These are phyloP conservation scores for Xerocomus cyaneibrunnescens DNA, from an alignment of 1,284 basidiomycete species.

Conservation along the genomic window DNA sequence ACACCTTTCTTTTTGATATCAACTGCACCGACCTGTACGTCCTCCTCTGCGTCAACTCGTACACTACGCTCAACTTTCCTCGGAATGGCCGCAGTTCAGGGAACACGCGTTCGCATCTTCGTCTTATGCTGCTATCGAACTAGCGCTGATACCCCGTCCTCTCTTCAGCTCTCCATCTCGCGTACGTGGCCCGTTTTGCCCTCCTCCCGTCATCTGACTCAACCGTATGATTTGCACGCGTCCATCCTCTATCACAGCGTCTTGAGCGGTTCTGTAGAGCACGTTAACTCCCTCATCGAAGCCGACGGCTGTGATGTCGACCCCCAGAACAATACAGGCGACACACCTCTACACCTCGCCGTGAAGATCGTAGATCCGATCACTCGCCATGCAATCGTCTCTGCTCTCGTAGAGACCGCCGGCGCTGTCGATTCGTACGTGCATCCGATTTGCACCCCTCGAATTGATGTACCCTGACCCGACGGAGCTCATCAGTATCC, in stretches of 20 bases:
- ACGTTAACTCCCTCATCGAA: conserved; percentile 27
- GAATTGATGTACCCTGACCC: neutral
- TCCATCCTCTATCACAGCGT: conserved; percentile 16
- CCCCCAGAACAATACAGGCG: conserved; percentile 24
- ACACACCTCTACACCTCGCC: conserved; percentile 34
- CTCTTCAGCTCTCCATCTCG: conserved; percentile 32
- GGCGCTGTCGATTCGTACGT: conserved; percentile 33
- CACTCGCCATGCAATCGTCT: conserved; percentile 24
- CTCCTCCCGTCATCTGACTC: neutral
- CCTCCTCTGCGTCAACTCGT: neutral
- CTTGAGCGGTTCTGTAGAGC: conserved; percentile 14
- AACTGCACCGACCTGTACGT: conserved; percentile 32
- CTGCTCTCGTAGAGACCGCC: conserved; percentile 23
- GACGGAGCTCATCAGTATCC: conserved; percentile 16
- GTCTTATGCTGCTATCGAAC: conserved; percentile 1
- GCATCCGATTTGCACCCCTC: neutral
- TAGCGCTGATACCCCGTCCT: conserved; percentile 14
- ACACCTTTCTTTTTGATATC: conserved; percentile 30
- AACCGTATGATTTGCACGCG: neutral
- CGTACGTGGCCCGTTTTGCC: conserved; percentile 23
- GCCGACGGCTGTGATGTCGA: conserved; percentile 35
- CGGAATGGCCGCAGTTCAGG: conserved; percentile 16
- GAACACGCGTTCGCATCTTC: conserved; percentile 32
- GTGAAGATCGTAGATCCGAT: conserved; percentile 19
- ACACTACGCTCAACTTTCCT: conserved; percentile 1